Evolutionary conservation across 768 basidiomycete genomes (phyloP).

Genomic region (Saitozyma sp.): DNA sequence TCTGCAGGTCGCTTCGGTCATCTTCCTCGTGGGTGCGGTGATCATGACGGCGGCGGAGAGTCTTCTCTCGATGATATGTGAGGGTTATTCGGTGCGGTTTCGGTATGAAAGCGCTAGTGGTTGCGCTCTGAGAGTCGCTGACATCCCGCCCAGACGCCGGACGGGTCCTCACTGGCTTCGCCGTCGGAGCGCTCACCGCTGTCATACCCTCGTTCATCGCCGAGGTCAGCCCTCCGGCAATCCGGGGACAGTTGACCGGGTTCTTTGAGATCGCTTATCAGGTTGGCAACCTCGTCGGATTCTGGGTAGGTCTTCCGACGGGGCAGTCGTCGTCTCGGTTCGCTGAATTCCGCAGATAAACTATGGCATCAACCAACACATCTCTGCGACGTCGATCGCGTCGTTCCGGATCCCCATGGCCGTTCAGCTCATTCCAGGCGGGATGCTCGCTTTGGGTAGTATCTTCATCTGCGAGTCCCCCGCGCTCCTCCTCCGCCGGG

Average conservation of each 20-base stretch:
- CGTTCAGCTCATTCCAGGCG: conserved; percentile 64
- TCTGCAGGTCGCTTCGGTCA: conserved; percentile 48
- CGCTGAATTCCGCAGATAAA: conserved; percentile 8
- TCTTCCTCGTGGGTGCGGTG: conserved; percentile 56
- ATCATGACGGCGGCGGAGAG: conserved; percentile 44
- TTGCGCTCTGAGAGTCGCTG: too few species aligned
- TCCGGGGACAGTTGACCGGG: conserved; percentile 54
- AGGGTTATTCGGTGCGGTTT: conserved; percentile 41
- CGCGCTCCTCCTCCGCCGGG: conserved; percentile 24
- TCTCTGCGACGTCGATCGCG: conserved; percentile 11
- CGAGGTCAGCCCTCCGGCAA: conserved; percentile 43
- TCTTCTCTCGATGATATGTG: conserved; percentile 53
- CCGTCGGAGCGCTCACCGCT: conserved; percentile 52
- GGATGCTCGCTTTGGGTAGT: conserved; percentile 56
- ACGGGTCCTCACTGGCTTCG: conserved; percentile 48
- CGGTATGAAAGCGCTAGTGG: background rate
- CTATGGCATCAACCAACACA: conserved; percentile 24
- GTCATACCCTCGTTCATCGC: conserved; percentile 52
- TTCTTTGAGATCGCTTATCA: conserved; percentile 60
- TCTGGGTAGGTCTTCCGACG: conserved; percentile 35
- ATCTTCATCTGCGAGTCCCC: conserved; percentile 53
- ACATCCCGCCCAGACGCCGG: conserved; percentile 19
- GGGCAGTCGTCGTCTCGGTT: background rate
- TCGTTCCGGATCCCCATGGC: conserved; percentile 51
- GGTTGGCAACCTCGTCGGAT: conserved; percentile 57